Conservation (phyloP, 1,284 basidiomycete genomes). For the Butyriboletus appendiculatus region DNA sequence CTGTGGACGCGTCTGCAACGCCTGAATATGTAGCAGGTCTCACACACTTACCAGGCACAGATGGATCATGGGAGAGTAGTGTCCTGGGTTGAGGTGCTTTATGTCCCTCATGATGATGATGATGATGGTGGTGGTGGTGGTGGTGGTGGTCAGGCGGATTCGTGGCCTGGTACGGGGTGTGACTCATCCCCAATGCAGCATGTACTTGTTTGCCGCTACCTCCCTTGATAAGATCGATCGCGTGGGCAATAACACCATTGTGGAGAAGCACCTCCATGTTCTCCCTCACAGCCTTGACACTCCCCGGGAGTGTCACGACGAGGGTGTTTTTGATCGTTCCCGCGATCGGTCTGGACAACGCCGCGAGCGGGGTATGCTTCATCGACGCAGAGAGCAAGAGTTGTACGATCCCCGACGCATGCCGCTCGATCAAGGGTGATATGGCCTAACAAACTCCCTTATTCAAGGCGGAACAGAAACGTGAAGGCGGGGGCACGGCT, state of each 20-base stretch:
- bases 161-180: slow-evolving; percentile 11
- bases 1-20: slow-evolving; percentile 35
- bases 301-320: slow-evolving; percentile 81
- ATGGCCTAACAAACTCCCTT: slow-evolving; percentile 54
- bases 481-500: not conserved
- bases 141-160: slow-evolving; percentile 37
- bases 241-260: slow-evolving; percentile 63
- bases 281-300: slow-evolving; percentile 82
- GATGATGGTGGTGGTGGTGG: slow-evolving; percentile 36
- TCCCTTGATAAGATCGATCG: slow-evolving; percentile 74
- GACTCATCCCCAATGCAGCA: slow-evolving; percentile 37
- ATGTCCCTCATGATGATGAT: slow-evolving; percentile 47
- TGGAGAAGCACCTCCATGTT: slow-evolving; percentile 66
- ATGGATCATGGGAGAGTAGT: slow-evolving; percentile 67
- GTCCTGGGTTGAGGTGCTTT: slow-evolving; percentile 51
- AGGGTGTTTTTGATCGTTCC: slow-evolving; percentile 71
- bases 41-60: slow-evolving; percentile 52
- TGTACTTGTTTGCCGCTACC: slow-evolving; percentile 68
- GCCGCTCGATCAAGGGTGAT: slow-evolving; percentile 66
- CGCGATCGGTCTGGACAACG: slow-evolving; percentile 79
- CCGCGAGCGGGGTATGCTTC: slow-evolving; percentile 75
- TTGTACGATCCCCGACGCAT: slow-evolving; percentile 80
- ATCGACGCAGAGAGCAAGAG: slow-evolving; percentile 71
- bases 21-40: not conserved
- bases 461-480: not conserved